A percentile compares a stretch with the other conserved stretches of the same genome.
Evolutionary conservation across 129 eudicot genomes (phyloP).

Genomic region (Centaurea solstitialis): DNA sequence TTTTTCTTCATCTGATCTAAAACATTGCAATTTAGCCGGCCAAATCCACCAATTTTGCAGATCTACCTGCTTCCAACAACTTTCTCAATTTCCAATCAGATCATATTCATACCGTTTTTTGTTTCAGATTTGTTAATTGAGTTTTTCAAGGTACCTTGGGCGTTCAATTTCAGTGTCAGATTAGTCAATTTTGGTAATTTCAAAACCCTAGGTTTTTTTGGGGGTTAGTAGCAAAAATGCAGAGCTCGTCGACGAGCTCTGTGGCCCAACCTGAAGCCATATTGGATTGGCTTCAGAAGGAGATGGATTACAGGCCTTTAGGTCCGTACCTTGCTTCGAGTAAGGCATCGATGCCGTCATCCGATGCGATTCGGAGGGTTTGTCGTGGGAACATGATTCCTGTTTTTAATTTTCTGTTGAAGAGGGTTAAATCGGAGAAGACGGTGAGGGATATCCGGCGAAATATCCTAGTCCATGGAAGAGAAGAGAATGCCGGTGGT

Average conservation of each 20-base stretch:
- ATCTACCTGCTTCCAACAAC: conserved; percentile 11
- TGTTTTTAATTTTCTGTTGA: conserved; percentile 65
- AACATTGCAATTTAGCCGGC: background rate
- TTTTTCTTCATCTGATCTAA: background rate
- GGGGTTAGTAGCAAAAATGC: conserved; percentile 46
- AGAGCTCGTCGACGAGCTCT: conserved; percentile 54
- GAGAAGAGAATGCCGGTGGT: conserved; percentile 24
- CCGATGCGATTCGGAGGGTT: conserved; percentile 68
- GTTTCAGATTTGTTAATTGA: background rate
- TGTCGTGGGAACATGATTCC: conserved; percentile 97
- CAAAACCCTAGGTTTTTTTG: conserved; percentile 11
- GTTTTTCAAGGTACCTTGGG: background rate
- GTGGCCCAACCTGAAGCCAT: conserved; percentile 74
- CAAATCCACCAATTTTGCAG: background rate
- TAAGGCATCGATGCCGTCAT: conserved; percentile 55
- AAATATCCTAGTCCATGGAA: conserved; percentile 79
- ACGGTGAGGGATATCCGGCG: conserved; percentile 71
- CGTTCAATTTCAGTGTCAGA: conserved; percentile 4
- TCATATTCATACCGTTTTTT: background rate
- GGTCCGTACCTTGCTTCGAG: conserved; percentile 55
- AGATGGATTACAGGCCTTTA: conserved; percentile 79
- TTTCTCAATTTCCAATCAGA: background rate
- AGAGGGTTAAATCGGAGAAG: conserved; percentile 82
- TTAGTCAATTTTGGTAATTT: conserved; percentile 3
- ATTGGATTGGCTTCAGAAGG: conserved; percentile 79